These are phyloP conservation scores for Hymenoscyphus infarciens DNA, from an alignment of 2,329 filamentous ascomycete genomes.

Conservation along the genomic window DNA sequence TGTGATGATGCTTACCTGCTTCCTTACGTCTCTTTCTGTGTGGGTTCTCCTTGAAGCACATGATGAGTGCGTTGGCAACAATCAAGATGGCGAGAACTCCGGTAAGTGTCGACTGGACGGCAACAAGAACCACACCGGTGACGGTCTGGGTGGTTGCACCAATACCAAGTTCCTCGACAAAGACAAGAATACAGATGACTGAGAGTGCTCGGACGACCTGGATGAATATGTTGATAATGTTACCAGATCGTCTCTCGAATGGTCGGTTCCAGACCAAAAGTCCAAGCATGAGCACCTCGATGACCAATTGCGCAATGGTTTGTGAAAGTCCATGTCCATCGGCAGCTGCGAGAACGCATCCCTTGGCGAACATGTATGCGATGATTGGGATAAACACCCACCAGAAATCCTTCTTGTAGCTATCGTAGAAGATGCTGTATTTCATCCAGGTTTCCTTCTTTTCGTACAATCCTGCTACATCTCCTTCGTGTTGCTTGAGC, in stretches of 20 bases:
- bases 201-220: constrained; percentile 86
- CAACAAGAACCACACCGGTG: constrained; percentile 87
- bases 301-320: constrained; percentile 71
- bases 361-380: constrained; percentile 86
- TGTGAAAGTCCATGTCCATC: constrained; percentile 84
- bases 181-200: constrained; percentile 83
- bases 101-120: constrained; percentile 82
- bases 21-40: constrained; percentile 86
- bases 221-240: constrained; percentile 91
- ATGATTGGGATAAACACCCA: constrained; percentile 93
- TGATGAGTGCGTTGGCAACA: constrained; percentile 79
- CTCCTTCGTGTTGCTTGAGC: constrained; percentile 73
- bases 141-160: constrained; percentile 90
- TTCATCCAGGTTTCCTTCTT: constrained; percentile 89
- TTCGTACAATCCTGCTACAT: constrained; percentile 71
- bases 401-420: constrained; percentile 93
- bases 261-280: constrained; percentile 82
- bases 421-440: constrained; percentile 97
- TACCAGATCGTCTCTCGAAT: constrained; percentile 80
- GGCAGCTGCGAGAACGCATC: constrained; percentile 76
- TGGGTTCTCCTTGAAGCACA: constrained; percentile 82
- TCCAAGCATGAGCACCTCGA: constrained; percentile 67
- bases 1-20: constrained; percentile 64
- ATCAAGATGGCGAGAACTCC: constrained; percentile 83
- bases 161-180: constrained; percentile 89